Evolutionary conservation across 345 rosid genomes (phyloP), one percentile per base, ranked within the genome.

Genomic region (Citropsis articulata): DNA sequence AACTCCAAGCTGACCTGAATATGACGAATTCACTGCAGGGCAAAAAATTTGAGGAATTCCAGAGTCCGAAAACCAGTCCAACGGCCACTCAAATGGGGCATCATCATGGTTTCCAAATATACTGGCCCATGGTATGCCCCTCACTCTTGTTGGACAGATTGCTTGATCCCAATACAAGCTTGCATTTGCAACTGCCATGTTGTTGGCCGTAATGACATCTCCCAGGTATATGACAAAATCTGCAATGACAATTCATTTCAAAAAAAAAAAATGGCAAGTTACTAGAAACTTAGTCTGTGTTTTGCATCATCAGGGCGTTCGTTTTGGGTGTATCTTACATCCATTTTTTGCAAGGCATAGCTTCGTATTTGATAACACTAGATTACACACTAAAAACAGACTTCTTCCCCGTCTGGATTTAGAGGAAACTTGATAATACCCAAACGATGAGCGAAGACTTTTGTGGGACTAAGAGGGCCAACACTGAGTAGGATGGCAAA

Each of bases 101-200:
- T 95, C 97, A 27, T 95, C 97, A 50, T 93, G 98, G 87, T 93
- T 93, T 66, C 99, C 97, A 77, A 93, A 92, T 31, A 93, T 83
- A 75, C 86, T 89, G 9, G 97, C 88, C 87, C 94, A 95, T 0
- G 96, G 96, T 33, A 93, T 92, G 57, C 84, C 87, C 83, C 96
- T 88, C 3, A 66, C 82, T 83, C 86, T 86, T 24, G 98, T 85
- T 6, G 99, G 98, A 71, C 96, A 88, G 4, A 91, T 70, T 28
- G 99, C 98, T 82, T 81, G 81, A 82, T 89, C 93, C 97, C 99
- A 95, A 71, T 85, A 88, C 86, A 85, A 85, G 76, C 93, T 95
- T 60, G 98, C 94, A 77, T 92, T 95, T 31, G 87, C 89, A 33
- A 86, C 81, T 55, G 90, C 80, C 62, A 95, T 85, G 84, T 91